These are phyloP conservation scores for Phaffia australis DNA, from an alignment of 768 basidiomycete genomes.

Conservation along the genomic window DNA sequence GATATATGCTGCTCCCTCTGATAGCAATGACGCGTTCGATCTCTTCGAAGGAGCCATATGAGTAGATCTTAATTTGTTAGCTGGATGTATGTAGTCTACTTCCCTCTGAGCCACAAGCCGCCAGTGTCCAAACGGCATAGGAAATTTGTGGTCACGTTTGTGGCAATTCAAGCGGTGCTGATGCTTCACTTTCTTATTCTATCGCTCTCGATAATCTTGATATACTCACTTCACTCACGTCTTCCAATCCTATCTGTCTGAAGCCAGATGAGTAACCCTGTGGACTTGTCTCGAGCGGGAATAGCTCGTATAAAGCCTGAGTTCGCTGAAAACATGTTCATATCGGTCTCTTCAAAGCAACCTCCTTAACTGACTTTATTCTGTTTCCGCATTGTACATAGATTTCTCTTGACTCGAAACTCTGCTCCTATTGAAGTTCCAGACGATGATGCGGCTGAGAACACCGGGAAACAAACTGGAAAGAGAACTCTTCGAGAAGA, in stretches of 20 bases:
- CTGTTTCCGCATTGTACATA: neutral
- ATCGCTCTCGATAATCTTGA: no score
- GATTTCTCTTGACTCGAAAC: slow-evolving; percentile 34
- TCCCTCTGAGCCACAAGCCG: no score
- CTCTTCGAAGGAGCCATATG: slow-evolving; percentile 17
- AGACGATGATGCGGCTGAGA: slow-evolving; percentile 59
- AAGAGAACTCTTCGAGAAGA: neutral
- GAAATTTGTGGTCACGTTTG: no score
- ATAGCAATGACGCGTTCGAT: slow-evolving; percentile 23
- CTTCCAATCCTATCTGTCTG: no score
- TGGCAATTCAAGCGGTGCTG: no score
- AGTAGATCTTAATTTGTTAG: no score
- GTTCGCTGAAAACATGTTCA: slow-evolving; percentile 36
- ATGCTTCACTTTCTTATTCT: no score
- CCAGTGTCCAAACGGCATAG: no score
- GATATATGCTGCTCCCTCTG: slow-evolving; percentile 24
- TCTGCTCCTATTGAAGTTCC: slow-evolving; percentile 33
- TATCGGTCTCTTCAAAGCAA: slow-evolving; percentile 26
- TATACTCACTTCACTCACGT: no score
- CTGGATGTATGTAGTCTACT: no score
- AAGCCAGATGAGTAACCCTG: no score
- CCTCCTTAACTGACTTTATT: no score
- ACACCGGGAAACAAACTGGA: slow-evolving; percentile 39
- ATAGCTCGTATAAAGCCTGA: slow-evolving; percentile 50
- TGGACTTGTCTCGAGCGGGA: slow-evolving; percentile 35